Base-by-base conservation (phyloP, 2,329 filamentous ascomycete genomes). In the Stemphylium vesicarium region DNA sequence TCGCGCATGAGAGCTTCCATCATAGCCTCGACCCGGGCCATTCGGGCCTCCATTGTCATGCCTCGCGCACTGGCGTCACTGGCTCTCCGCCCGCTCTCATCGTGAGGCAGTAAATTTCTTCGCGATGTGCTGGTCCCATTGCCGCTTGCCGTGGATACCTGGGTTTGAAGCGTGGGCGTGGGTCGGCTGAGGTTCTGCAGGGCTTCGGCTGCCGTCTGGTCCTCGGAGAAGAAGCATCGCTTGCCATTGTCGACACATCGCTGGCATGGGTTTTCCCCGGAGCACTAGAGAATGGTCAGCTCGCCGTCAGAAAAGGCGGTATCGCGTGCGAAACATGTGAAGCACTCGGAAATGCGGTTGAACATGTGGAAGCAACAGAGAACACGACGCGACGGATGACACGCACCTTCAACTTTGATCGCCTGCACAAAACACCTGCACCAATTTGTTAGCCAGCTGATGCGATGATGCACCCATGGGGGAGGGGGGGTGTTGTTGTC, bases 191-290 rank as follows among this genome's bases (percentile, higher is more conserved):
- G 71, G 45, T 71, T 72, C 55, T 75, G 72, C 40, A 75, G 60
- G 36, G 68, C 72, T 59, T 75, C 71, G 53, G 72, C 72, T 3
- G 72, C 72, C 18, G 70, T 74, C 60, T 74, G 70, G 55, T 75
- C 71, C 56, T 75, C 72, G 12, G 70, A 74, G 57, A 73, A 75
- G 64, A 73, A 73, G 62, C 72, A 75, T 33, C 70, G 70, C 43
- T 68, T 69, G 35, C 64, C 68, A 45, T 68, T 72, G 53, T 75
- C 72, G 55, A 65, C 40, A 50, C 71, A 74, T 59, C 72, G 68
- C 40, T 71, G 69, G 62, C 71, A 75, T 11, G 71, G 71, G 43
- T 71, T 73, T 31, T 74, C 69, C 46, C 72, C 72, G 15, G 66
- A 72, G 52, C 72, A 75, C 72, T 73, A 41, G 33, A 3, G 13